These are phyloP conservation scores for Tilletia horrida DNA, from an alignment of 1,284 basidiomycete genomes.

Conservation along the genomic window DNA sequence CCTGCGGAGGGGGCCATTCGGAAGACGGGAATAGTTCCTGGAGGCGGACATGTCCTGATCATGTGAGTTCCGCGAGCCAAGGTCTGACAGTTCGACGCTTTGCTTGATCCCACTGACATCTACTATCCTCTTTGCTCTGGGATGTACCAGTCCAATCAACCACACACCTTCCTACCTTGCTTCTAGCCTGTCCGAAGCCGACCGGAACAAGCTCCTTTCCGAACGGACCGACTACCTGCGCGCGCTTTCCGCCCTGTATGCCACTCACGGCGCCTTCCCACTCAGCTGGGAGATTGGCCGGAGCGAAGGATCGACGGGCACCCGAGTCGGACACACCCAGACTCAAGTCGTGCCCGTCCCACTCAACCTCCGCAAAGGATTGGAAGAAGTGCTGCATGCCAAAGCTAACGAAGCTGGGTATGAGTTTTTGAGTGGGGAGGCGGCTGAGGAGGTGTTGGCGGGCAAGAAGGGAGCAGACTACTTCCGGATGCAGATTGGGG, in stretches of 20 bases:
- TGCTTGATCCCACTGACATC: too few species aligned
- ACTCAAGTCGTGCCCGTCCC: slow-evolving; percentile 41
- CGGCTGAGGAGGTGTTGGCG: background rate
- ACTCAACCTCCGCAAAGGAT: slow-evolving; percentile 6
- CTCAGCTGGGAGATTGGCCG: slow-evolving; percentile 37
- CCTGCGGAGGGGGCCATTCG: slow-evolving; percentile 12
- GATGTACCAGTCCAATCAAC: slow-evolving; percentile 35
- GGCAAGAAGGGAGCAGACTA: background rate
- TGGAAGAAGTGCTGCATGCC: slow-evolving; percentile 24
- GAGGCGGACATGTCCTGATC: slow-evolving; percentile 45
- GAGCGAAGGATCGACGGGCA: slow-evolving; percentile 21
- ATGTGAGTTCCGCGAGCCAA: slow-evolving; percentile 28
- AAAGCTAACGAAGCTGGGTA: slow-evolving; percentile 21
- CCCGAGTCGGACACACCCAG: slow-evolving; percentile 44
- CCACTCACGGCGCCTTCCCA: slow-evolving; percentile 20
- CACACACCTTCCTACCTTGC: slow-evolving; percentile 29
- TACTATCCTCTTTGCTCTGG: too few species aligned
- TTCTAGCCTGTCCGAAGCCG: background rate
- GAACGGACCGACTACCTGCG: slow-evolving; percentile 22
- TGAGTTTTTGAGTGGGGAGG: slow-evolving; percentile 16
- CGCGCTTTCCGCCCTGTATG: slow-evolving; percentile 29
- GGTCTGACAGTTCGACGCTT: too few species aligned
- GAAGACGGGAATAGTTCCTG: slow-evolving; percentile 32
- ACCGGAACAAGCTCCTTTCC: background rate
- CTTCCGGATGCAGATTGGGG: slow-evolving; percentile 8